phyloP scores from a whole-genome alignment of 2,329 filamentous ascomycete genomes.

The Parafenestella ontariensis region DNA sequence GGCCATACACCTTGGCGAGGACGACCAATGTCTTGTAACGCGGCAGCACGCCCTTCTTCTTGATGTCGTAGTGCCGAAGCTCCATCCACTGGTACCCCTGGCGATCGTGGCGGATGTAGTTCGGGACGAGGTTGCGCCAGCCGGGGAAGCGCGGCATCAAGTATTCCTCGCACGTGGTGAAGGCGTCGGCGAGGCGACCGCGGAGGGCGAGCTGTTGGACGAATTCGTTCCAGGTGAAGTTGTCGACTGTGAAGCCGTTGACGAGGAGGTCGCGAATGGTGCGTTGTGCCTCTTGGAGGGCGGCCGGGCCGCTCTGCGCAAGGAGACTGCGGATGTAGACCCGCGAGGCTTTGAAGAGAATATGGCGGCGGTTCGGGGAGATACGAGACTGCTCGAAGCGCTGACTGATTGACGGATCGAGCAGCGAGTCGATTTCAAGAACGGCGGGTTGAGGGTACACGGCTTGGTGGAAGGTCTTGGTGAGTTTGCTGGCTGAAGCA shows the following conservation, averaged over 20 bases:
- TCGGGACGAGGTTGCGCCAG: constrained; percentile 59
- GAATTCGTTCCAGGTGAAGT: constrained; percentile 80
- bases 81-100: constrained; percentile 39
- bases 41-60: constrained; percentile 42
- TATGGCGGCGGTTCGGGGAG: constrained; percentile 52
- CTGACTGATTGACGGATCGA: constrained; percentile 27
- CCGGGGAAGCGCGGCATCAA: constrained; percentile 83
- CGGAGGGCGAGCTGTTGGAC: constrained; percentile 71
- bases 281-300: constrained; percentile 37
- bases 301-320: constrained; percentile 51
- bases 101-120: constrained; percentile 29
- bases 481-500: constrained; percentile 56
- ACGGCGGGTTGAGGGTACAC: constrained; percentile 43
- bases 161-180: constrained; percentile 74
- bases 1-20: constrained; percentile 48
- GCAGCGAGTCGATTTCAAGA: constrained; percentile 23
- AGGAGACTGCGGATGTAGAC: constrained; percentile 62
- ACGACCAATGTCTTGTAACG: constrained; percentile 54
- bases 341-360: constrained; percentile 58
- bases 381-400: constrained; percentile 30
- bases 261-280: constrained; percentile 62
- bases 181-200: constrained; percentile 70
- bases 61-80: constrained; percentile 33
- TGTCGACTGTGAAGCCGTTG: constrained; percentile 76
- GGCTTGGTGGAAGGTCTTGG: constrained; percentile 39